Conservation (phyloP, 2,329 filamentous ascomycete species). For the Clonostachys sp. region DNA sequence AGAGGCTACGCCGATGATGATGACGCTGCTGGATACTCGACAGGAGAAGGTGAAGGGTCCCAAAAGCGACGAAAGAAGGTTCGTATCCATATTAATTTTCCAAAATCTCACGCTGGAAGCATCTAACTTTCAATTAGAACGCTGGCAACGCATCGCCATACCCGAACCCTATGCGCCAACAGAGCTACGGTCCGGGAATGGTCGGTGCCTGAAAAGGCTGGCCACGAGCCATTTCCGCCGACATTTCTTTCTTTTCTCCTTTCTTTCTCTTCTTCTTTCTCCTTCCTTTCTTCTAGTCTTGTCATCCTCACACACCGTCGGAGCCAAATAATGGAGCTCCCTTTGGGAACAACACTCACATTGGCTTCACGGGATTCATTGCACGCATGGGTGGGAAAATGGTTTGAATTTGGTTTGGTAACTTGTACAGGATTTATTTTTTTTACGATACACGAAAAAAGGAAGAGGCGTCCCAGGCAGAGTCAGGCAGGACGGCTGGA, state of each 20-base stretch:
- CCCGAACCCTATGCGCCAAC: slow-evolving; percentile 37
- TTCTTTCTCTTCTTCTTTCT: background rate
- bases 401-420: slow-evolving; percentile 9
- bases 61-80: slow-evolving; percentile 66
- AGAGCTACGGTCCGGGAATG: slow-evolving; percentile 55
- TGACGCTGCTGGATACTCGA: slow-evolving; percentile 56
- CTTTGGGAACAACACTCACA: background rate
- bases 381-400: slow-evolving; percentile 6
- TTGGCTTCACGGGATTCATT: slow-evolving; percentile 7
- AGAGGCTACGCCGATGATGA: slow-evolving; percentile 62
- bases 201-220: slow-evolving; percentile 43
- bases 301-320: background rate
- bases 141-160: slow-evolving; percentile 36
- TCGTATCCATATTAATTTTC: slow-evolving; percentile 5
- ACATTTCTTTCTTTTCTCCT: background rate
- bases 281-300: background rate
- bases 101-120: slow-evolving; percentile 2
- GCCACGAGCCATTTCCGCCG: background rate
- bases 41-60: slow-evolving; percentile 65
- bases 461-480: background rate
- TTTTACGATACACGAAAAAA: slow-evolving; percentile 15
- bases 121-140: slow-evolving; percentile 42
- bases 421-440: slow-evolving; percentile 19
- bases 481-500: too few species aligned
- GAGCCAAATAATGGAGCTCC: slow-evolving; percentile 1